These are phyloP conservation scores for Orbilia javanica DNA, from an alignment of 2,329 filamentous ascomycete species.

Conservation along the genomic window DNA sequence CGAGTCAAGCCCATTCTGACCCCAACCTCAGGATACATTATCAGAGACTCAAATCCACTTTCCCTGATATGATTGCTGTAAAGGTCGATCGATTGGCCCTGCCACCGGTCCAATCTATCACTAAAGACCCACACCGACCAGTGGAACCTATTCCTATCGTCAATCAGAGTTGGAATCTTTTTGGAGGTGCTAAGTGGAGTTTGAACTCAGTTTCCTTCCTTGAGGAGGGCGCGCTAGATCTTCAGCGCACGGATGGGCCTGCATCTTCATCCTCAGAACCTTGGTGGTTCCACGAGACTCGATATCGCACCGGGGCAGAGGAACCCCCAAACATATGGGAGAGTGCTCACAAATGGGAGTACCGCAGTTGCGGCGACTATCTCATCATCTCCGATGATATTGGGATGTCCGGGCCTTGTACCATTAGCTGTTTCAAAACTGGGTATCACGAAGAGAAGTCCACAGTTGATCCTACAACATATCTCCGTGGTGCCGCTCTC, in stretches of 20 bases:
- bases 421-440: slow-evolving; percentile 60
- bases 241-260: background rate
- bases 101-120: slow-evolving; percentile 16
- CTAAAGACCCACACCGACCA: background rate
- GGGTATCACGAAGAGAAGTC: slow-evolving; percentile 35
- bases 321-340: slow-evolving; percentile 18
- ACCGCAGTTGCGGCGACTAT: slow-evolving; percentile 60
- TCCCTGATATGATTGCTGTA: slow-evolving; percentile 9
- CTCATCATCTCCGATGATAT: slow-evolving; percentile 61
- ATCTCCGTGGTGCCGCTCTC: slow-evolving; percentile 29
- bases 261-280: slow-evolving; percentile 15
- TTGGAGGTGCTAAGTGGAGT: slow-evolving; percentile 45
- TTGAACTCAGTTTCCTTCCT: slow-evolving; percentile 33
- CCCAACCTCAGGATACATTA: slow-evolving; percentile 47
- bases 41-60: slow-evolving; percentile 9
- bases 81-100: slow-evolving; percentile 45
- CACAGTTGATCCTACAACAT: slow-evolving; percentile 23
- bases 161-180: slow-evolving; percentile 51
- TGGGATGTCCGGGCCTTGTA: slow-evolving; percentile 55
- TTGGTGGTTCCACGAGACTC: slow-evolving; percentile 48
- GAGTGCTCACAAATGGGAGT: slow-evolving; percentile 59
- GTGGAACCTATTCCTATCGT: slow-evolving; percentile 27
- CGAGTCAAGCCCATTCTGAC: slow-evolving; percentile 51
- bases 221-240: background rate
- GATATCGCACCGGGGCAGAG: background rate